phyloP scores from a whole-genome alignment of 345 rosid species.

The Xanthoceras sorbifolium region DNA sequence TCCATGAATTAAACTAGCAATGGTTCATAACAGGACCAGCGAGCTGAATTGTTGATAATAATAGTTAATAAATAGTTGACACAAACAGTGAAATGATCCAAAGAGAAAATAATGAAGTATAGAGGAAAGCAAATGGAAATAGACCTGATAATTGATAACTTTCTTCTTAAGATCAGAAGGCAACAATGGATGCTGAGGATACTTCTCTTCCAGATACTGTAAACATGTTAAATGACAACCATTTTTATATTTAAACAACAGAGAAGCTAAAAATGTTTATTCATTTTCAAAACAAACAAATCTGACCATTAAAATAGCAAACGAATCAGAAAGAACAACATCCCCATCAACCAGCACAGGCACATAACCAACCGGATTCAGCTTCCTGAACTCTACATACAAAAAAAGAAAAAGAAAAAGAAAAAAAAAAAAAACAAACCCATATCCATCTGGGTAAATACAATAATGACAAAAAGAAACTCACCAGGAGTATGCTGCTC shows the following conservation, averaged over 20 bases:
- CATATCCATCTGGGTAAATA: too few species aligned
- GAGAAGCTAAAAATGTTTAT: too few species aligned
- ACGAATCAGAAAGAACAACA: conserved; percentile 60
- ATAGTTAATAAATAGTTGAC: too few species aligned
- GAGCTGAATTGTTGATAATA: too few species aligned
- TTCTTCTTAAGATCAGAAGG: conserved; percentile 60
- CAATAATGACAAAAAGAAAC: not conserved
- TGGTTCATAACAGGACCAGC: too few species aligned
- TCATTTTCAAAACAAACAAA: not conserved
- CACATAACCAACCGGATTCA: conserved; percentile 73
- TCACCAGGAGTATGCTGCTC: conserved; percentile 63
- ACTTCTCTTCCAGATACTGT: conserved; percentile 86
- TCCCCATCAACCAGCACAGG: conserved; percentile 76
- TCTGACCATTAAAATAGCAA: conserved; percentile 64
- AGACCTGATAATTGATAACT: conserved; percentile 74
- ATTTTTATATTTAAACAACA: not conserved
- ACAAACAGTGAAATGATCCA: too few species aligned
- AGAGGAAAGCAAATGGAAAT: too few species aligned
- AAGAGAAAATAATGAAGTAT: too few species aligned
- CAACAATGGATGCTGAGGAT: conserved; percentile 67
- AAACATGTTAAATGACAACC: not conserved
- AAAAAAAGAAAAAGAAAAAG: not conserved
- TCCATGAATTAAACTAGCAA: too few species aligned
- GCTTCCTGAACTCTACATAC: conserved; percentile 56
- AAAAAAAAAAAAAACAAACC: not conserved